phyloP scores from a whole-genome alignment of 345 rosid species.

The Noccaea caerulescens region DNA sequence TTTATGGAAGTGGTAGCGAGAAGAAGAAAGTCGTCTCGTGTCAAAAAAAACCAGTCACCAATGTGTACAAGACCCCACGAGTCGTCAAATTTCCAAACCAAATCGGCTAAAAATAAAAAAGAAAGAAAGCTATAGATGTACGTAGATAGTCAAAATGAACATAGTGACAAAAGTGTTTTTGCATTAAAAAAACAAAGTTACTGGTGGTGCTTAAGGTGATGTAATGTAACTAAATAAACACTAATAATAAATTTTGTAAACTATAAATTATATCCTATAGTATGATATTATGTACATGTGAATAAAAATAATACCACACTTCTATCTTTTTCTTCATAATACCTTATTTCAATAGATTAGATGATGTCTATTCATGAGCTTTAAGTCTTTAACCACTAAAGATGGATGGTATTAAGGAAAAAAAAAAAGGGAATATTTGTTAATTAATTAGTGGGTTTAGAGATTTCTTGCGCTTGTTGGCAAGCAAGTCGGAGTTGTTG shows the following conservation, averaged over 20 bases:
- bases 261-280: background rate
- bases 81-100: constrained; percentile 30
- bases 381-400: constrained; percentile 26
- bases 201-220: constrained; percentile 14
- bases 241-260: background rate
- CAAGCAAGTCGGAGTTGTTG: constrained; percentile 81
- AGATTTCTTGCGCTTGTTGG: constrained; percentile 49
- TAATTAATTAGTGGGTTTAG: background rate
- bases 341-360: constrained; percentile 3
- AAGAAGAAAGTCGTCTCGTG: constrained; percentile 37
- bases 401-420: background rate
- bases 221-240: constrained; percentile 1
- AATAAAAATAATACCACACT: background rate
- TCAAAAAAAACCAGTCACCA: constrained; percentile 32
- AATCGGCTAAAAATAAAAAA: constrained; percentile 14
- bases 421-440: background rate
- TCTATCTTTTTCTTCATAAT: background rate
- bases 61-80: constrained; percentile 44
- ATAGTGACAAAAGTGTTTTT: constrained; percentile 16
- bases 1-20: constrained; percentile 34
- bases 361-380: background rate
- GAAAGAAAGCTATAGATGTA: constrained; percentile 9
- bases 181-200: constrained; percentile 21
- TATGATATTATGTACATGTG: background rate
- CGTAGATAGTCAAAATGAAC: constrained; percentile 21